Percentiles rank a stretch among this genome's conserved stretches.
These are phyloP conservation scores for Pholiota microspora DNA, from an alignment of 768 basidiomycete species.

Conservation along the genomic window DNA sequence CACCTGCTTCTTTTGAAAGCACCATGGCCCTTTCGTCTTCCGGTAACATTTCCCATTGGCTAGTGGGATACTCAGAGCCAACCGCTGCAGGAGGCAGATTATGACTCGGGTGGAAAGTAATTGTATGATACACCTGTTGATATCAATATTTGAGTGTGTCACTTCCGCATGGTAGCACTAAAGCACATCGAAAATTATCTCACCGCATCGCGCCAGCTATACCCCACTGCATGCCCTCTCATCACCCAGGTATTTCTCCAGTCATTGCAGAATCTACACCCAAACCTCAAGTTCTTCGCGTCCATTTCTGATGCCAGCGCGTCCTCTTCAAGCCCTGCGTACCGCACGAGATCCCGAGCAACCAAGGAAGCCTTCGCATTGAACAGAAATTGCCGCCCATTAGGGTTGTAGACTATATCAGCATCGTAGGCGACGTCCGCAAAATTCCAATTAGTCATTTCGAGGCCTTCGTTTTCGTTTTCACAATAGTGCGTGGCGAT, in stretches of 20 bases:
- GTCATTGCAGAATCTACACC: slow-evolving; percentile 3
- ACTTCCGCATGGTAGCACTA: too few species aligned
- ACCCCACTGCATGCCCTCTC: background rate
- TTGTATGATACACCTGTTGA: background rate
- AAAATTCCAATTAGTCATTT: too few species aligned
- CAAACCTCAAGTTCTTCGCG: slow-evolving; percentile 9
- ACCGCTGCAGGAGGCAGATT: background rate
- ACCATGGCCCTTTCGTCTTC: background rate
- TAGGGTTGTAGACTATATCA: too few species aligned
- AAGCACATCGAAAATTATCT: background rate
- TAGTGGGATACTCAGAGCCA: too few species aligned
- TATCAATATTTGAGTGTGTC: too few species aligned
- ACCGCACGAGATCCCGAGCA: slow-evolving; percentile 2
- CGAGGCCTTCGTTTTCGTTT: background rate
- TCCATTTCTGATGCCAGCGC: slow-evolving; percentile 12
- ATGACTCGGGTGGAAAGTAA: background rate
- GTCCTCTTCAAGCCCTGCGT: slow-evolving; percentile 5
- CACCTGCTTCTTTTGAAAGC: slow-evolving; percentile 1
- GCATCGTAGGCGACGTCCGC: too few species aligned
- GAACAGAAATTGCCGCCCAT: background rate
- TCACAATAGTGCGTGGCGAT: background rate
- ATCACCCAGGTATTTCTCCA: background rate
- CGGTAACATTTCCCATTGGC: background rate
- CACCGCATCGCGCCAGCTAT: slow-evolving; percentile 9
- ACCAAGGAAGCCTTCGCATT: background rate